These are phyloP conservation scores for Phytophthora agathidicida DNA, from an alignment of 352 stramenopile species.

Conservation along the genomic window DNA sequence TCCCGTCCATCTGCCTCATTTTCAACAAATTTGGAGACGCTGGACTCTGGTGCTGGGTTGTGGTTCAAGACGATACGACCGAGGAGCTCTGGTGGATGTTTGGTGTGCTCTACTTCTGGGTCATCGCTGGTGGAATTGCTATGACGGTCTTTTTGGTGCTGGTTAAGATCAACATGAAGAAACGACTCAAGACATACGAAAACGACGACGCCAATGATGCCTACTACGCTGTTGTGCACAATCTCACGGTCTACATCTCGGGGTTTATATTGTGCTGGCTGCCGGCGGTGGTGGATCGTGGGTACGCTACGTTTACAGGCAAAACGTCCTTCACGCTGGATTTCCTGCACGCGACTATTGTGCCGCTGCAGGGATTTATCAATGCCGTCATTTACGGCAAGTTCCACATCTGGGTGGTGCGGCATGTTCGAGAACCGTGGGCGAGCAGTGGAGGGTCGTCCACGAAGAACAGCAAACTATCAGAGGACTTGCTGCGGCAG, in stretches of 20 bases:
- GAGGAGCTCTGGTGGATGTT: conserved; percentile 81
- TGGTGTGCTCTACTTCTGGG: conserved; percentile 76
- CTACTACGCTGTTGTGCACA: conserved; percentile 84
- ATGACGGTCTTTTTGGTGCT: conserved; percentile 72
- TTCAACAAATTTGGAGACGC: conserved; percentile 74
- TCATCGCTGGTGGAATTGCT: conserved; percentile 55
- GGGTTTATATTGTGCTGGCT: conserved; percentile 86
- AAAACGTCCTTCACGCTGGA: conserved; percentile 64
- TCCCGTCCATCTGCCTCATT: conserved; percentile 55
- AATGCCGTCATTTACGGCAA: conserved; percentile 89
- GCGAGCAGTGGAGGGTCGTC: conserved; percentile 35
- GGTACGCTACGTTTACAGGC: conserved; percentile 63
- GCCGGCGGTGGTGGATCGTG: conserved; percentile 69
- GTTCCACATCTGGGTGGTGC: conserved; percentile 82
- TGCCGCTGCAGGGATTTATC: conserved; percentile 85
- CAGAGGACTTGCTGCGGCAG: conserved; percentile 43
- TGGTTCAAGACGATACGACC: conserved; percentile 46
- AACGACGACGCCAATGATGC: conserved; percentile 79
- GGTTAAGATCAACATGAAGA: conserved; percentile 84
- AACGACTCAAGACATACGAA: conserved; percentile 66
- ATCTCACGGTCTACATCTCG: conserved; percentile 82
- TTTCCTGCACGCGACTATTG: conserved; percentile 77
- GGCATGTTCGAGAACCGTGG: conserved; percentile 56
- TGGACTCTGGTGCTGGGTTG: conserved; percentile 81
- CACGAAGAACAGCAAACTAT: conserved; percentile 49